Evolutionary conservation across 2,329 filamentous ascomycete species (phyloP), one percentile per base, ranked within the genome.

Genomic region (Teratosphaeria viscida): DNA sequence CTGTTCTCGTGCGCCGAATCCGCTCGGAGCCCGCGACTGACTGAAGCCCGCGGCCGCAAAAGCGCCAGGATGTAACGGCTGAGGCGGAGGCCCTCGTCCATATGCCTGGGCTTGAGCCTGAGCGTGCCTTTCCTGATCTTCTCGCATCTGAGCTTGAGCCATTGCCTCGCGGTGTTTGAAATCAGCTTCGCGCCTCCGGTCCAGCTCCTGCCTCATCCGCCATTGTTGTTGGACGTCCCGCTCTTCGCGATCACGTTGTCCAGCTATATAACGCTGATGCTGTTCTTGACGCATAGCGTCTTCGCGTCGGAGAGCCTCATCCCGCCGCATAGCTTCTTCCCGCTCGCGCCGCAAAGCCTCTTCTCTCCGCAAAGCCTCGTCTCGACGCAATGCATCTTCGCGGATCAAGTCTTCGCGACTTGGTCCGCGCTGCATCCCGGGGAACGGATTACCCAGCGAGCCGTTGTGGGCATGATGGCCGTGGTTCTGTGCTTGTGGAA

Each of bases 391-490:
- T 19, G 16, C 43, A 49, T 49, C 49, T 19, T 56, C 34, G 47
- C 66, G 63, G 57, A 58, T 26, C 60, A 61, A 32, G 57, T 72
- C 70, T 3, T 69, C 68, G 19, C 66, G 67, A 54, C 63, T 67
- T 11, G 64, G 56, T n/a, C 60, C 62, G 35, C 67, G 66, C 26
- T 67, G 68, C 49, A 66, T 57, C 12, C 58, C 52, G 1, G 61
- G 57, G 43, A 65, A 65, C 10, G 61, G 57, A 5, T 66, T 66
- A 34, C 61, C 59, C 8, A 70, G 56, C 2, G 70, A 71, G 16
- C 57, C 63, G 27, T 70, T 70, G 61, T 72, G 71, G 5, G 68
- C 61, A 37, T 72, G 71, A 35, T 70, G 67, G 14, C 63, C 63
- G 29, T 69, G 66, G 56, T 65, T 68, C 35, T 67, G 67, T 27